Conservation (phyloP, 2,329 filamentous ascomycete species). For the Xylogone sp. region DNA sequence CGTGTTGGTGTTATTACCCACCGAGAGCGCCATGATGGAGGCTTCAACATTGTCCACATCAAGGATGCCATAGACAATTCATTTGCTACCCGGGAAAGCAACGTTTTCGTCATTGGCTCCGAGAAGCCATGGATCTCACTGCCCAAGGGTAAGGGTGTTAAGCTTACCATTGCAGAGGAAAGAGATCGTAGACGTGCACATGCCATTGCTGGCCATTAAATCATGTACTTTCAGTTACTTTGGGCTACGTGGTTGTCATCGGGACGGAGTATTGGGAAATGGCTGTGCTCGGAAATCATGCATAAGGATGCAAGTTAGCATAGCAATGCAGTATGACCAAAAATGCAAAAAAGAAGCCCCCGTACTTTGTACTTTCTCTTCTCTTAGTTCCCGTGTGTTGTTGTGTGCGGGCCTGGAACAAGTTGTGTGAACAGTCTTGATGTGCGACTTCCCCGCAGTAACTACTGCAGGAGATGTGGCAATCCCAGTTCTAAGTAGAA, state of each 20-base stretch:
- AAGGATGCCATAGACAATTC: slow-evolving; percentile 99
- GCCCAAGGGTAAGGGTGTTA: slow-evolving; percentile 99
- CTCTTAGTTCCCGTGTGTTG: neutral
- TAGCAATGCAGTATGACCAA: slow-evolving; percentile 23
- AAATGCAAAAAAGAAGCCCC: neutral
- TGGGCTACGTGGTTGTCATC: slow-evolving; percentile 18
- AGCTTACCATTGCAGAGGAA: slow-evolving; percentile 99
- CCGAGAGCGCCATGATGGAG: slow-evolving; percentile 99
- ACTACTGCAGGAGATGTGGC: no score
- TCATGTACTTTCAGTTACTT: slow-evolving; percentile 17
- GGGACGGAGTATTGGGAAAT: slow-evolving; percentile 28
- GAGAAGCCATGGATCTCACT: slow-evolving; percentile 99
- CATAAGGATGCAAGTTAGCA: slow-evolving; percentile 25
- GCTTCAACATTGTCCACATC: slow-evolving; percentile 99
- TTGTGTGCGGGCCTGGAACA: no score
- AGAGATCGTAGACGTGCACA: slow-evolving; percentile 89
- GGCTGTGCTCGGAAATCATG: slow-evolving; percentile 17
- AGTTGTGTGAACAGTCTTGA: no score
- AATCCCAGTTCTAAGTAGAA: no score
- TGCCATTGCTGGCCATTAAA: slow-evolving; percentile 28
- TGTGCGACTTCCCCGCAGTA: no score
- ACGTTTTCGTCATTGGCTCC: slow-evolving; percentile 98
- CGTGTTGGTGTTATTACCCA: slow-evolving; percentile 99
- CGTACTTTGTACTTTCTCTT: neutral
- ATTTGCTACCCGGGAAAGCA: slow-evolving; percentile 98